Percentiles rank a stretch among this genome's conserved stretches.
Conservation (phyloP, 1,139 yeast genomes). For the Taphrina flavorubra region DNA sequence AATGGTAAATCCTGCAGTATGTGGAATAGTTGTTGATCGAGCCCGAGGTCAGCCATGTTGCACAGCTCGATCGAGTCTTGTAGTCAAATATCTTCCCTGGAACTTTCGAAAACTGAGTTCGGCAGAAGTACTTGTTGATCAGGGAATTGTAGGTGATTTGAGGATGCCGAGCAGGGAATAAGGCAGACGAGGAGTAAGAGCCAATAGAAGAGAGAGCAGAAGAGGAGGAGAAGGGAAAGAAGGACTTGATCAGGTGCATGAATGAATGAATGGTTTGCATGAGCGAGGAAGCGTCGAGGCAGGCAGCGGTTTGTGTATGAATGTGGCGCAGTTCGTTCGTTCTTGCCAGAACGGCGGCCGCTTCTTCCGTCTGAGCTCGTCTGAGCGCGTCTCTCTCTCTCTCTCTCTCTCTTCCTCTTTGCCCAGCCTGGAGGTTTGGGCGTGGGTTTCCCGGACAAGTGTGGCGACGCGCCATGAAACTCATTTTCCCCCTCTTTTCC, state of each 20-base stretch:
- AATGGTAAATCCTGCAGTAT: conserved; percentile 4
- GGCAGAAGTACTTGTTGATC: not conserved
- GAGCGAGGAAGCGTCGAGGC: not conserved
- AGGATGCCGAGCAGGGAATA: too few species aligned
- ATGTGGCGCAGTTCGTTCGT: conserved; percentile 8
- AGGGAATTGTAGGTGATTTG: too few species aligned
- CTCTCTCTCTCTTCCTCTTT: not conserved
- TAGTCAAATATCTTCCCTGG: not conserved
- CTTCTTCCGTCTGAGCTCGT: too few species aligned
- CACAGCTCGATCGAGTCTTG: not conserved
- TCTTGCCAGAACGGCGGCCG: not conserved
- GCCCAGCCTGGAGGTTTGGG: not conserved
- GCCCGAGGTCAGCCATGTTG: conserved; percentile 5
- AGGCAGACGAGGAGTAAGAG: too few species aligned
- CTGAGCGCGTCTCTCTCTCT: not conserved
- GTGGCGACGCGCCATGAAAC: too few species aligned
- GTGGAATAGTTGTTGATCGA: not conserved
- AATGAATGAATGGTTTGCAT: too few species aligned
- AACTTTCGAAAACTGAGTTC: not conserved
- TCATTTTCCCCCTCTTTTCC: not conserved
- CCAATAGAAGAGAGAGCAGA: not conserved
- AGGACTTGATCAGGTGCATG: not conserved
- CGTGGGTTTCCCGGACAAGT: not conserved
- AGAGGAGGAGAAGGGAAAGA: not conserved
- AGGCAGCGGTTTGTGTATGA: conserved; percentile 17